phyloP scores from a whole-genome alignment of 371 early-diverging fungal species.

The Mucor lusitanicus region DNA sequence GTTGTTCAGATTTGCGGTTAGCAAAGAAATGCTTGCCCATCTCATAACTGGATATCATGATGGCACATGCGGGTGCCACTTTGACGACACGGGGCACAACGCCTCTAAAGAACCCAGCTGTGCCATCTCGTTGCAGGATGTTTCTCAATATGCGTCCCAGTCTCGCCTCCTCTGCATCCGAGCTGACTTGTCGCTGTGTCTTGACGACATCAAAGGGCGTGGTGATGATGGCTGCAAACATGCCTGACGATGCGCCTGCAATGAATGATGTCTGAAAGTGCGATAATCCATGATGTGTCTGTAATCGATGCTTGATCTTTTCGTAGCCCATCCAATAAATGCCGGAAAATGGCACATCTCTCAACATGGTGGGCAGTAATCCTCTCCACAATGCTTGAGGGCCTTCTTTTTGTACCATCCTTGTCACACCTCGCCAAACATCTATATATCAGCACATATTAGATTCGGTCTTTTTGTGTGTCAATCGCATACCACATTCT shows the following conservation, averaged over 20 bases:
- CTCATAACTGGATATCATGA: conserved; percentile 94
- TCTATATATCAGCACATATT: no score
- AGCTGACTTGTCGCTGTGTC: conserved; percentile 80
- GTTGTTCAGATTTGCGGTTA: conserved; percentile 11
- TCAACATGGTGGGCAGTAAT: conserved; percentile 47
- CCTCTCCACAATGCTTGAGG: conserved; percentile 77
- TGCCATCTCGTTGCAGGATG: conserved; percentile 31
- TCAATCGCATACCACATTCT: conserved; percentile 5
- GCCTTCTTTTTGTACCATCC: conserved; percentile 69
- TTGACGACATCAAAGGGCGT: conserved; percentile 98
- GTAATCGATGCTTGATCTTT: conserved; percentile 45
- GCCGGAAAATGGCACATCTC: conserved; percentile 62
- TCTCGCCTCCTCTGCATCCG: conserved; percentile 30
- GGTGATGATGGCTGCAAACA: conserved; percentile 88
- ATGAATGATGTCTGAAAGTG: conserved; percentile 66
- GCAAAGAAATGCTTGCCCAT: conserved; percentile 68
- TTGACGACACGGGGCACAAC: conserved; percentile 83
- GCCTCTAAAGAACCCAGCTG: conserved; percentile 41
- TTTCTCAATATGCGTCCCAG: conserved; percentile 21
- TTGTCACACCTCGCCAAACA: conserved; percentile 64
- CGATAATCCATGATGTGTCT: conserved; percentile 25
- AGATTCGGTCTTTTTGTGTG: no score
- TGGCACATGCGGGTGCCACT: conserved; percentile 95
- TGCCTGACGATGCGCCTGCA: conserved; percentile 80
- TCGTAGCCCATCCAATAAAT: conserved; percentile 96